A percentile compares a stretch with the other conserved stretches of the same genome.
Evolutionary conservation across 768 basidiomycete species (phyloP).

Genomic region (Clitopilus passeckerianus): DNA sequence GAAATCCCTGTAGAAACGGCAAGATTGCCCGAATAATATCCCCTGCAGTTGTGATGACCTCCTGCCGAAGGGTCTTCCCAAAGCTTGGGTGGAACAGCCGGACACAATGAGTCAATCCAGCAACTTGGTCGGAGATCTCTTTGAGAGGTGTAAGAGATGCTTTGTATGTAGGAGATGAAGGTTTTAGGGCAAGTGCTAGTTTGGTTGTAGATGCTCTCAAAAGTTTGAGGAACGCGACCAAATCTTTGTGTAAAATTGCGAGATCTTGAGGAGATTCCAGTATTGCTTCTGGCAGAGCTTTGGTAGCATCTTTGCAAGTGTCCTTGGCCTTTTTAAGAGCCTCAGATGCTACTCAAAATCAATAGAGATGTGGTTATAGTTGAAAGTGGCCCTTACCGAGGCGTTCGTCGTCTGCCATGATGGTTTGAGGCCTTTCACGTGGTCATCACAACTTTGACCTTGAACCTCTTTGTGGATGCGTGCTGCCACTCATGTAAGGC

Average conservation of each 20-base stretch:
- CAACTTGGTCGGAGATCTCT: constrained; percentile 45
- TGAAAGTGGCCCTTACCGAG: not conserved
- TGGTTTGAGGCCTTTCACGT: not conserved
- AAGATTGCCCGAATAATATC: constrained; percentile 40
- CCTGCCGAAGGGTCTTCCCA: constrained; percentile 42
- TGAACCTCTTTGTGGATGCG: not conserved
- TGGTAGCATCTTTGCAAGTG: constrained; percentile 33
- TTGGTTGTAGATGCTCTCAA: constrained; percentile 56
- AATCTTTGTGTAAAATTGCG: constrained; percentile 45
- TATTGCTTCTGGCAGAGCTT: constrained; percentile 15
- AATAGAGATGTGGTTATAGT: not conserved
- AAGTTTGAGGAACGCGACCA: constrained; percentile 52
- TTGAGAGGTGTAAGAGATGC: constrained; percentile 47
- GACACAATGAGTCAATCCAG: constrained; percentile 47
- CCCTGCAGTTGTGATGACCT: constrained; percentile 31
- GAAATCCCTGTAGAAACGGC: constrained; percentile 38
- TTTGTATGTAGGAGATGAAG: constrained; percentile 45
- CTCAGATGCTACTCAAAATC: not conserved
- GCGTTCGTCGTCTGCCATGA: not conserved
- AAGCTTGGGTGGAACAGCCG: constrained; percentile 37
- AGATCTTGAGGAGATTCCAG: constrained; percentile 21
- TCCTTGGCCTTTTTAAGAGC: constrained; percentile 19
- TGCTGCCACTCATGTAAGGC: constrained; percentile 2
- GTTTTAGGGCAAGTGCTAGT: constrained; percentile 58
- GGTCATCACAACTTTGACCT: constrained; percentile 11